Evolutionary conservation across 2,329 filamentous ascomycete species (phyloP).

Genomic region (Botrytis fragariae): DNA sequence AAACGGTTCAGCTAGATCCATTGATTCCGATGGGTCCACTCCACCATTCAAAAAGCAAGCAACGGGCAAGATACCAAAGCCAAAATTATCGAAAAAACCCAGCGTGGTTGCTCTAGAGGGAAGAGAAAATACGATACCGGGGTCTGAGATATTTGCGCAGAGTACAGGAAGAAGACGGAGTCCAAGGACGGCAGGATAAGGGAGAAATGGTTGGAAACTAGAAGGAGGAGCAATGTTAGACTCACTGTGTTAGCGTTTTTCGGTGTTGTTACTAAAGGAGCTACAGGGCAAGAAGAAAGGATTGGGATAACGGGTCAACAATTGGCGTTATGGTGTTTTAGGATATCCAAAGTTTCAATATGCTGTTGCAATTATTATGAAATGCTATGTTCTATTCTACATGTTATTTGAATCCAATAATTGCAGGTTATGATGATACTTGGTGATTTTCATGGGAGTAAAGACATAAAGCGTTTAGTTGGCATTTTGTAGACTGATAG

Average conservation of each 20-base stretch:
- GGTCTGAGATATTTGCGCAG: slow-evolving; percentile 22
- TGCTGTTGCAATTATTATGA: neutral
- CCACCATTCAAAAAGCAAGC: slow-evolving; percentile 33
- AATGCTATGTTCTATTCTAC: neutral
- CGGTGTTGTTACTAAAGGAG: neutral
- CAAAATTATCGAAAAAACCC: slow-evolving; percentile 41
- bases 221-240: neutral
- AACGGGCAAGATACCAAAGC: slow-evolving; percentile 44
- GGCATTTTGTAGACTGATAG: neutral
- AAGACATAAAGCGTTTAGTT: neutral
- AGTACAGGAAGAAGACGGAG: slow-evolving; percentile 37
- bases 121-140: slow-evolving; percentile 42
- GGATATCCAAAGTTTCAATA: neutral
- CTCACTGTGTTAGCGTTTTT: neutral
- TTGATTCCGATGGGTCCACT: slow-evolving; percentile 18
- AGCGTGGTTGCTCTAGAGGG: slow-evolving; percentile 44
- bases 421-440: neutral
- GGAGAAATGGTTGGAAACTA: neutral
- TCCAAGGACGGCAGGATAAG: slow-evolving; percentile 27
- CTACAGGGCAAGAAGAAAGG: neutral
- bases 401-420: neutral
- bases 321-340: neutral
- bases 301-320: neutral
- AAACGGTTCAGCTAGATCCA: slow-evolving; percentile 7
- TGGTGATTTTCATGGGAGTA: neutral